Conservation (phyloP, 2,329 filamentous ascomycete species). For the Diplodia mutila region DNA sequence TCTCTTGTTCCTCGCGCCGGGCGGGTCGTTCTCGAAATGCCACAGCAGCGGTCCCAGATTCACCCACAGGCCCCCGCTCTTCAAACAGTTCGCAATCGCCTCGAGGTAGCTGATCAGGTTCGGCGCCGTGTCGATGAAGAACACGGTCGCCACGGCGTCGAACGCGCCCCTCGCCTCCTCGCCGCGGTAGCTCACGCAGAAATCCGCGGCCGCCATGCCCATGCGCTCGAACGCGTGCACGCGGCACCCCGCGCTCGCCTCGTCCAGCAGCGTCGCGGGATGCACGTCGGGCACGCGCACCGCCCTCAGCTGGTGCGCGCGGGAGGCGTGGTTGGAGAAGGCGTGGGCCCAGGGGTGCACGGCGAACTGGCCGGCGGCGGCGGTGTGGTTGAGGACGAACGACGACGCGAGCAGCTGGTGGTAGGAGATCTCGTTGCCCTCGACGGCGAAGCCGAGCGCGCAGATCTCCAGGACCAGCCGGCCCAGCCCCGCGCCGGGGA, state of each 20-base stretch:
- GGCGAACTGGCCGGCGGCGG: conserved; percentile 64
- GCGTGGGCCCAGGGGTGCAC: conserved; percentile 85
- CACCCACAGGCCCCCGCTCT: conserved; percentile 77
- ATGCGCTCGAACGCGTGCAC: conserved; percentile 65
- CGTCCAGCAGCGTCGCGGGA: conserved; percentile 41
- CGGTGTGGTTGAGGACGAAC: conserved; percentile 72
- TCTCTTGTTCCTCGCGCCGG: conserved; percentile 55
- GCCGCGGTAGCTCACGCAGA: conserved; percentile 80
- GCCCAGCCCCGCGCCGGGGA: conserved; percentile 88
- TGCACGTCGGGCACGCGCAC: conserved; percentile 78
- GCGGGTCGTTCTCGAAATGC: conserved; percentile 85
- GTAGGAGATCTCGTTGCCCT: conserved; percentile 95
- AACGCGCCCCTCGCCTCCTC: conserved; percentile 65
- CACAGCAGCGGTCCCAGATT: conserved; percentile 91
- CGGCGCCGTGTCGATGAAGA: conserved; percentile 96
- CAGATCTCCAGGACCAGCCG: conserved; percentile 88
- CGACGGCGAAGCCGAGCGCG: conserved; percentile 69
- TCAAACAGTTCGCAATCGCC: conserved; percentile 77
- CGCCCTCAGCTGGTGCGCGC: conserved; percentile 73
- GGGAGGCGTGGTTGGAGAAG: conserved; percentile 81
- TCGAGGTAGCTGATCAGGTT: conserved; percentile 91
- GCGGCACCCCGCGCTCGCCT: conserved; percentile 29
- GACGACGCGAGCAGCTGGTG: conserved; percentile 89
- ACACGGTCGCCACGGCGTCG: conserved; percentile 85
- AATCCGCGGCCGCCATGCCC: conserved; percentile 93